Evolutionary conservation across 2,329 filamentous ascomycete species (phyloP), one percentile per base, ranked within the genome.

Genomic region (Colletotrichum tropicale): DNA sequence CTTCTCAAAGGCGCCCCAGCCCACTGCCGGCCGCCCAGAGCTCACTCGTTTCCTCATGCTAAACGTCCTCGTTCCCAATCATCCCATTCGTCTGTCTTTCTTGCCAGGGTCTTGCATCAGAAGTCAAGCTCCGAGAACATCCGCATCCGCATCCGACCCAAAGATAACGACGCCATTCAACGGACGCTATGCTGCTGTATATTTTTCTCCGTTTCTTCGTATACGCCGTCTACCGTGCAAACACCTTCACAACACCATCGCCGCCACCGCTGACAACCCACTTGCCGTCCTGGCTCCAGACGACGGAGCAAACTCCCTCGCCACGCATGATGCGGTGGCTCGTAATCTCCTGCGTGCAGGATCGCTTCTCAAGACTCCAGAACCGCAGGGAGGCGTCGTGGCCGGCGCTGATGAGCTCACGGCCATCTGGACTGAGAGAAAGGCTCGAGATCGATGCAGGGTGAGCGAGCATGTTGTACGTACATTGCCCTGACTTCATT

Each of bases 391-490:
- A 97, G 69, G 96, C 96, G 83, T 99, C 97, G 84, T 99, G 97
- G 26, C 97, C 97, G 2, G 96, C 97, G 61, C 96, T 98, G 65
- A 99, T 96, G 13, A 98, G 93, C 87, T 99, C 97, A 74, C 94
- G 93, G 61, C 96, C 96, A 82, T 98, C 96, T 16, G 96, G 97
- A 79, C 95, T 98, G 24, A 99, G 91, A 0, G 95, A 98, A 7
- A 99, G 90, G 30, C 95, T 94, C 2, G 97, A 98, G 79, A 99
- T 98, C 72, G 97, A 94, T 5, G 96, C 94, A 1, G 97, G 96
- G 81, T 99, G 97, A 8, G 97, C 97, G 75, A 98, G 92, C 97
- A 99, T 99, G 81, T 94, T 98, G 86, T 99, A 99, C 78, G 97
- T 98, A 87, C 96, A 98, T 95, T 99, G 97, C 73, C 97, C 97